phyloP scores from a whole-genome alignment of 2,329 filamentous ascomycete species.

The Beauveria medogensis region DNA sequence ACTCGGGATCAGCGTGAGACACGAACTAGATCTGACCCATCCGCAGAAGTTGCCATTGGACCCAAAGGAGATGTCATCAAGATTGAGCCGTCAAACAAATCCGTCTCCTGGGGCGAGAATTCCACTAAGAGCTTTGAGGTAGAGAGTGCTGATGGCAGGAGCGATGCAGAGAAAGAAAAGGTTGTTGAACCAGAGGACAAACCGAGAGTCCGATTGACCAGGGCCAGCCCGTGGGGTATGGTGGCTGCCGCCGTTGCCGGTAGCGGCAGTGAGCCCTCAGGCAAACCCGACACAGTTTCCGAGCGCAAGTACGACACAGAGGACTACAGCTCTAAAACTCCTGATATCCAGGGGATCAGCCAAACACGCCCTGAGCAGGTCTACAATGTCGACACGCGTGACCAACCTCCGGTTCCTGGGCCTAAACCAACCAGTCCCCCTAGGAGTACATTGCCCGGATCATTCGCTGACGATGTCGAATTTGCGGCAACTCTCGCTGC shows the following conservation, averaged over 20 bases:
- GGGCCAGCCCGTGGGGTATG: slow-evolving; percentile 42
- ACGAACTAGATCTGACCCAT: slow-evolving; percentile 16
- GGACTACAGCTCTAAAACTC: slow-evolving; percentile 11
- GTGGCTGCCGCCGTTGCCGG: slow-evolving; percentile 42
- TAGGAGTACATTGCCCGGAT: slow-evolving; percentile 49
- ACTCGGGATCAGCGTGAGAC: slow-evolving; percentile 10
- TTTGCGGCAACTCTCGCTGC: slow-evolving; percentile 65
- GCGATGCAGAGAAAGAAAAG: slow-evolving; percentile 21
- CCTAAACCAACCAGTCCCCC: slow-evolving; percentile 47
- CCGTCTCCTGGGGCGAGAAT: slow-evolving; percentile 57
- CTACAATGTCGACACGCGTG: slow-evolving; percentile 32
- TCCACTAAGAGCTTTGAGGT: slow-evolving; percentile 56
- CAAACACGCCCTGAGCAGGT: slow-evolving; percentile 16
- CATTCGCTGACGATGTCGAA: slow-evolving; percentile 58
- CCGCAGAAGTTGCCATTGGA: slow-evolving; percentile 29
- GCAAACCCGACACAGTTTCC: slow-evolving; percentile 22
- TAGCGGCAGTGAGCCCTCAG: slow-evolving; percentile 29
- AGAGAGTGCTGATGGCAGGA: slow-evolving; percentile 45
- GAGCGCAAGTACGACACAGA: slow-evolving; percentile 14
- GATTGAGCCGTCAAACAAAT: slow-evolving; percentile 39
- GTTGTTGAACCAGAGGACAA: slow-evolving; percentile 23
- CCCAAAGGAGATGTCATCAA: slow-evolving; percentile 35
- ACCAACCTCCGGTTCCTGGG: slow-evolving; percentile 44
- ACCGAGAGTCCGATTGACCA: slow-evolving; percentile 27
- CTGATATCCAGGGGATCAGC: slow-evolving; percentile 16